Evolutionary conservation across 2,329 filamentous ascomycete species (phyloP).

Genomic region (Phialocephala subalpina): DNA sequence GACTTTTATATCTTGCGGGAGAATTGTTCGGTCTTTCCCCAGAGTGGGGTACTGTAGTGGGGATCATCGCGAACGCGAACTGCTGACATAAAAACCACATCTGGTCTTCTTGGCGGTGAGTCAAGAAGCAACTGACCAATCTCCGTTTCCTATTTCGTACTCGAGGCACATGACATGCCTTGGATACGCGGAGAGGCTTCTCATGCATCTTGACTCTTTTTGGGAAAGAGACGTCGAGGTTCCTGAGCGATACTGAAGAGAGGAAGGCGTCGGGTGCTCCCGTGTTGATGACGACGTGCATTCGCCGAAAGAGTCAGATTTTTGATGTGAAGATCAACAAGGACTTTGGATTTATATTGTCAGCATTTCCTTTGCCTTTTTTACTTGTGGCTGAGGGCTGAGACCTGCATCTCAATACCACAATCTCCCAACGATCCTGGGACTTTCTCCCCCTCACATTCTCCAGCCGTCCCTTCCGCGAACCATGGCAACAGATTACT

Average conservation of each 20-base stretch:
- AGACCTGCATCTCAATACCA: not conserved
- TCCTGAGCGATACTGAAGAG: not conserved
- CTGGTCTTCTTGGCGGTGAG: not conserved
- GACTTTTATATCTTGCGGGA: not conserved
- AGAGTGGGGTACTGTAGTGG: not conserved
- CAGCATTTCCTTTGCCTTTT: not conserved
- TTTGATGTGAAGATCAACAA: not conserved
- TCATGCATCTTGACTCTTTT: not conserved
- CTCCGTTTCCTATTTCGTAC: not conserved
- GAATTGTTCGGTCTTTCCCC: not conserved
- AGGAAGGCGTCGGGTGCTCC: not conserved
- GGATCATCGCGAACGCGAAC: not conserved
- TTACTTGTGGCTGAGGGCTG: not conserved
- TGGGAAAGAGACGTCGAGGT: not conserved
- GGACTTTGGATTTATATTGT: not conserved
- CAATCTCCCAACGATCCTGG: not conserved
- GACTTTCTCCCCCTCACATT: not conserved
- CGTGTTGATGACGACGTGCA: not conserved
- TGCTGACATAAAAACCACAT: not conserved
- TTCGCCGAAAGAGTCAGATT: not conserved
- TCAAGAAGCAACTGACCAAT: not conserved
- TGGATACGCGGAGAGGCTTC: not conserved
- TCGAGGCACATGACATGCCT: not conserved
- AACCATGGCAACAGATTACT: constrained; percentile 20
- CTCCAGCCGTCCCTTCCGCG: not conserved